These are phyloP conservation scores for Chrysoporthe cubensis DNA, from an alignment of 2,329 filamentous ascomycete species.

Conservation along the genomic window DNA sequence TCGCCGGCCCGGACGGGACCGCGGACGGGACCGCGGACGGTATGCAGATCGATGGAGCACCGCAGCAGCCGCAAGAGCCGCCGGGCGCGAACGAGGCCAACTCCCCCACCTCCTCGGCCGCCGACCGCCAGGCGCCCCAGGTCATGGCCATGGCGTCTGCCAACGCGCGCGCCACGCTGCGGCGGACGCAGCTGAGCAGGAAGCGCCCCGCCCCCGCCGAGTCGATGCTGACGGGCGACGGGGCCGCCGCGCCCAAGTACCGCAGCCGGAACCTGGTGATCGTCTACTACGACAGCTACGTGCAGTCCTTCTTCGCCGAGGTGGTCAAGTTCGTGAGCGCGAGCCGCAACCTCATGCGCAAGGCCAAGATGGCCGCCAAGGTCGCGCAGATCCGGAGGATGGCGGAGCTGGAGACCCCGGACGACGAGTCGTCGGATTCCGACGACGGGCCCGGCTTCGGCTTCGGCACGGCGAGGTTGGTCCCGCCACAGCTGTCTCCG, in stretches of 20 bases:
- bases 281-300: constrained; percentile 89
- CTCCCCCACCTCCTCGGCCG: constrained; percentile 41
- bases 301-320: constrained; percentile 81
- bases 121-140: constrained; percentile 48
- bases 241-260: constrained; percentile 55
- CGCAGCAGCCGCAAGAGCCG: constrained; percentile 19
- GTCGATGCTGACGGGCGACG: constrained; percentile 56
- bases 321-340: constrained; percentile 81
- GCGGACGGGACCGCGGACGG: neutral
- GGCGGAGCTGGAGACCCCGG: constrained; percentile 62
- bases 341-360: constrained; percentile 81
- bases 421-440: constrained; percentile 48
- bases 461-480: constrained; percentile 27
- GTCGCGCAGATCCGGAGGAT: constrained; percentile 67
- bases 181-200: constrained; percentile 50
- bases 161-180: constrained; percentile 51
- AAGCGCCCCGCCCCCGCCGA: constrained; percentile 37
- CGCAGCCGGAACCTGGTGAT: constrained; percentile 77
- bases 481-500: constrained; percentile 10
- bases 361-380: constrained; percentile 82
- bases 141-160: constrained; percentile 51
- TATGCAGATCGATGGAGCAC: constrained; percentile 11
- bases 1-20: neutral
- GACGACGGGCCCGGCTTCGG: constrained; percentile 29
- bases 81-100: constrained; percentile 32